phyloP scores from a whole-genome alignment of 1,284 basidiomycete species.

The Heterobasidion occidentale region DNA sequence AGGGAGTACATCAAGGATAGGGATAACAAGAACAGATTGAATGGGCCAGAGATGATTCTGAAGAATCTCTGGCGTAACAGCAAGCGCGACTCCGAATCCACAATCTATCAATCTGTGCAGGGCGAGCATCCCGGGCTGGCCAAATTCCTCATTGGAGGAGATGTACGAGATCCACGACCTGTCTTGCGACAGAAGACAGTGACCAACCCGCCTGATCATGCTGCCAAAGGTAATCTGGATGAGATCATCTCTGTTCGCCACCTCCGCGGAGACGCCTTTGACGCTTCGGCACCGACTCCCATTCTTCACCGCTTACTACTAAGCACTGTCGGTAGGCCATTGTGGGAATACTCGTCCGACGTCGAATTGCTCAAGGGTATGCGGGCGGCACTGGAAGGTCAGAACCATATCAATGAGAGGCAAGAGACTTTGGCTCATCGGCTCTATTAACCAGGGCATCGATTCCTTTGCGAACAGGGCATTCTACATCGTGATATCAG shows the following conservation, averaged over 20 bases:
- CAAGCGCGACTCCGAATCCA: conserved; percentile 6
- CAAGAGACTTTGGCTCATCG: neutral
- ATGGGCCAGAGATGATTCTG: conserved; percentile 6
- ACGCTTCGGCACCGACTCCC: neutral
- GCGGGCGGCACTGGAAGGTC: conserved; percentile 1
- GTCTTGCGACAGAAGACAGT: neutral
- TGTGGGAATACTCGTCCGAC: conserved; percentile 8
- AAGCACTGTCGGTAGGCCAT: conserved; percentile 5
- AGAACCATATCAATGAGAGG: no score
- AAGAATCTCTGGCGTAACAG: conserved; percentile 12
- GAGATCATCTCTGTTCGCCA: neutral
- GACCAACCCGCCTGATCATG: no score
- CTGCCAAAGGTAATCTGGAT: neutral
- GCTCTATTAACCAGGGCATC: conserved; percentile 2
- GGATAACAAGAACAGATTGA: neutral
- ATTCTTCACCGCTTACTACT: conserved; percentile 8
- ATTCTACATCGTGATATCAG: conserved; percentile 8
- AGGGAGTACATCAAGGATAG: neutral
- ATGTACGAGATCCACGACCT: neutral
- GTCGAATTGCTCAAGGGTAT: conserved; percentile 5
- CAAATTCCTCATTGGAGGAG: neutral
- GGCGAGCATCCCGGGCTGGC: neutral
- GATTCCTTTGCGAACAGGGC: conserved; percentile 1
- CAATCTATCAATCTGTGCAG: conserved; percentile 3
- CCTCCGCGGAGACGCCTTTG: neutral